phyloP scores from a whole-genome alignment of 2,329 filamentous ascomycete genomes.

The Colletotrichum australisinense region DNA sequence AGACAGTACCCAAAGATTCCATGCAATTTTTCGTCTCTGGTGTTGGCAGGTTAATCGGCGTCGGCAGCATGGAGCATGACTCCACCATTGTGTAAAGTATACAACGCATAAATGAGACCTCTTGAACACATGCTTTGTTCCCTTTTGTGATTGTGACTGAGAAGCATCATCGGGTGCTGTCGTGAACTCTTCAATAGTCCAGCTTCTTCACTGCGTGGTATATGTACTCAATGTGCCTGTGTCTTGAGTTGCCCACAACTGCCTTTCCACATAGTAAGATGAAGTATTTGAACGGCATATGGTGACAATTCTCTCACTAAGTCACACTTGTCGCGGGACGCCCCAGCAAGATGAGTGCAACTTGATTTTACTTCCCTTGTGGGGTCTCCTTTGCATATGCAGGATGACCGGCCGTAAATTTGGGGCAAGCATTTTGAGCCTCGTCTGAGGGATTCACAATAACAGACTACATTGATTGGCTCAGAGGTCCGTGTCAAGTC shows the following conservation, averaged over 20 bases:
- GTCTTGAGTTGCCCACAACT: background rate
- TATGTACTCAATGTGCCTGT: background rate
- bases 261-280: too few relatives aligned
- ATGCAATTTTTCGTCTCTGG: slow-evolving; percentile 35
- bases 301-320: too few relatives aligned
- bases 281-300: too few relatives aligned
- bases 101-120: slow-evolving; percentile 36
- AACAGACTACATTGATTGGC: too few relatives aligned
- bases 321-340: too few relatives aligned
- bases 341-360: too few relatives aligned
- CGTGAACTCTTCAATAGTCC: background rate
- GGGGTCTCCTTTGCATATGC: too few relatives aligned
- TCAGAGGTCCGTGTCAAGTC: too few relatives aligned
- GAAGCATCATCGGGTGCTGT: background rate
- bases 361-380: too few relatives aligned
- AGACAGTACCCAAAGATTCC: slow-evolving; percentile 35
- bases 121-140: slow-evolving; percentile 18
- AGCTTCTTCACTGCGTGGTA: background rate
- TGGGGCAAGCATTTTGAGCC: too few relatives aligned
- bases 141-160: background rate
- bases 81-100: slow-evolving; percentile 35
- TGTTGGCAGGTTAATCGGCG: slow-evolving; percentile 37
- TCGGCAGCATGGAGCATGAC: slow-evolving; percentile 36
- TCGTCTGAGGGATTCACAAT: too few relatives aligned
- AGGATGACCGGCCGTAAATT: too few relatives aligned